phyloP scores from a whole-genome alignment of 2,329 filamentous ascomycete species.

The Aspergillus flavus region DNA sequence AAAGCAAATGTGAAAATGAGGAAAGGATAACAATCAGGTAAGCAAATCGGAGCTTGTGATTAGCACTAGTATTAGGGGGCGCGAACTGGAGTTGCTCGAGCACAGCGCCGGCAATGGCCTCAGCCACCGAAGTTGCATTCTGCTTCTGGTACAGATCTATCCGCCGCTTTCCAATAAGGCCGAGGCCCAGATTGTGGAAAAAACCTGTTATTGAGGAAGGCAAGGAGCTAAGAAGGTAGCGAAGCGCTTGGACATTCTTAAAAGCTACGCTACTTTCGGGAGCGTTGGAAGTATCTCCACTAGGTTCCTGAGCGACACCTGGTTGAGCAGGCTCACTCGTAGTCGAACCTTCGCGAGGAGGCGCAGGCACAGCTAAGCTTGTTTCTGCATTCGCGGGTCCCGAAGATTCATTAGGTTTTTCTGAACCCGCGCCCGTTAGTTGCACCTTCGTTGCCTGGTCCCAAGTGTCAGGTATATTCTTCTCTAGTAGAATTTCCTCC shows the following conservation, averaged over 20 bases:
- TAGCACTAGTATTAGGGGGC: conserved; percentile 50
- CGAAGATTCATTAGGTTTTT: conserved; percentile 45
- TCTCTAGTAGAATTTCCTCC: conserved; percentile 78
- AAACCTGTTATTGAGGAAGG: conserved; percentile 81
- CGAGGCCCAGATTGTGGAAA: conserved; percentile 82
- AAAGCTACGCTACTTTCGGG: conserved; percentile 49
- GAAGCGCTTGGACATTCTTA: conserved; percentile 77
- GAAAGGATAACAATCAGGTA: conserved; percentile 83
- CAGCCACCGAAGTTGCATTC: conserved; percentile 62
- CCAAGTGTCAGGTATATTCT: conserved; percentile 68
- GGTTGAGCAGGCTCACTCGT: conserved; percentile 22
- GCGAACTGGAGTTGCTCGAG: conserved; percentile 65
- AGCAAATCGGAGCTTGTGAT: conserved; percentile 66
- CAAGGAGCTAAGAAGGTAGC: conserved; percentile 75
- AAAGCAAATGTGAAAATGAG: conserved; percentile 74
- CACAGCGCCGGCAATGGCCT: conserved; percentile 71
- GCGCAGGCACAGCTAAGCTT: conserved; percentile 22
- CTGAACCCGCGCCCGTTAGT: conserved; percentile 37
- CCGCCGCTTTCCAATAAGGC: conserved; percentile 73
- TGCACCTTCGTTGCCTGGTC: conserved; percentile 50
- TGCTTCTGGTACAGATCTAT: conserved; percentile 66
- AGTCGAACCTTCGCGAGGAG: conserved; percentile 28
- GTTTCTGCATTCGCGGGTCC: conserved; percentile 25
- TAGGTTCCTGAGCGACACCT: conserved; percentile 18
- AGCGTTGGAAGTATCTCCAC: conserved; percentile 25